Conservation (phyloP, 2,329 filamentous ascomycete genomes). For the Exophiala sp. region DNA sequence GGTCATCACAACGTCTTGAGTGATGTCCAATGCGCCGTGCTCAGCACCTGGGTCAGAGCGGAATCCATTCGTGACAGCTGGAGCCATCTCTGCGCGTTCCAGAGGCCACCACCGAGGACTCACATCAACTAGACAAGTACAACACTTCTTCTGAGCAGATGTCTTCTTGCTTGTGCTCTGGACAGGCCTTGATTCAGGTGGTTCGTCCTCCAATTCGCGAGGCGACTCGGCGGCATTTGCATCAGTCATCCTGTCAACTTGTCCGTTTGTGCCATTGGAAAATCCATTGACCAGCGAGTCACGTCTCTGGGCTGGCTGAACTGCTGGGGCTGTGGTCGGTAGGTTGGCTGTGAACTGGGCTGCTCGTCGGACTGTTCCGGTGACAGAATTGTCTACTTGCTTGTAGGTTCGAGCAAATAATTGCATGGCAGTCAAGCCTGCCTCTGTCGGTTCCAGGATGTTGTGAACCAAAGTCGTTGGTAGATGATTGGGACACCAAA, state of each 20-base stretch:
- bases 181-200: background rate
- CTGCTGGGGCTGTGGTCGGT: constrained; percentile 31
- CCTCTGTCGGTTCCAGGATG: constrained; percentile 71
- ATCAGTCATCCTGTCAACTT: constrained; percentile 18
- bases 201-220: constrained; percentile 12
- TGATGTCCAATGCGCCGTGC: background rate
- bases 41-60: constrained; percentile 1
- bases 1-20: constrained; percentile 16
- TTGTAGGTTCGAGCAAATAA: constrained; percentile 87
- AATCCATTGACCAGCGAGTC: constrained; percentile 52
- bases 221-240: constrained; percentile 25
- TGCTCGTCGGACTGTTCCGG: constrained; percentile 89
- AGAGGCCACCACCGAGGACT: constrained; percentile 61
- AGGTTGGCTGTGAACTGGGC: constrained; percentile 57
- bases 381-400: constrained; percentile 85
- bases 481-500: constrained; percentile 87
- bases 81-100: constrained; percentile 13
- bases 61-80: constrained; percentile 13
- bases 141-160: constrained; percentile 34
- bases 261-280: constrained; percentile 14
- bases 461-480: constrained; percentile 64
- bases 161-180: constrained; percentile 5
- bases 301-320: constrained; percentile 48
- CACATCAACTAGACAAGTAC: constrained; percentile 38
- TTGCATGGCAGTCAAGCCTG: constrained; percentile 76